Evolutionary conservation across 768 basidiomycete species (phyloP), one percentile per base, ranked within the genome.

Genomic region (Xerocomellus amylosporus): DNA sequence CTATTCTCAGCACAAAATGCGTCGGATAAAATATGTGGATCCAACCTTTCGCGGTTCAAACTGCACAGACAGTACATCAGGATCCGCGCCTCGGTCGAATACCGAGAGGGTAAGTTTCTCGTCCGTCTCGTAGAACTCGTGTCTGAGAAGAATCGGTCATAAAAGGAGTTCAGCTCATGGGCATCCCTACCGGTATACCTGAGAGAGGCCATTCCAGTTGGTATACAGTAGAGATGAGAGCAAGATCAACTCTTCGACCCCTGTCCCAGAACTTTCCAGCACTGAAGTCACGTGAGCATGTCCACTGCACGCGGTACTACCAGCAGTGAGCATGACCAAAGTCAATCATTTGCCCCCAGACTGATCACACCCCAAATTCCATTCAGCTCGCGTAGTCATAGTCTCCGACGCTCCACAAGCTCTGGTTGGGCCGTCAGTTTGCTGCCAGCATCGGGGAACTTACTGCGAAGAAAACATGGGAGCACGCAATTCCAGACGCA

Each of bases 71-170:
- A 91, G 81, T 60, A 81, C 70, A 24, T 73, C 77, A 14, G 86
- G 80, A 69, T 91, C 84, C 38, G 83, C 90, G 60, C 83, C 83
- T 60, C 83, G 82, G 73, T 93, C 86, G 64, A 92, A 93, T 64
- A 93, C 76, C 51, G 88, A 86, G 63, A 93, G 67, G 19, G 76
- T 87, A 51, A 92, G 67, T 58, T 66, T 77, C 55, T 92, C 88
- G 61, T 93, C 90, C 13, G 85, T 88, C 72, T 93, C 91, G 71
- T 93, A 93, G 70, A 88, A 93, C 69, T 91, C 90, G 74, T 93
- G 85, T 70, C 90, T 91, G 28, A 36, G 28, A 22, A 39, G 47
- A 40, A 45, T 60, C 12, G 49, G 51, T 17, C 9, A 14, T 37
- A 2, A 4, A 20, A n/a, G n/a, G 26, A 20, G 33, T 31, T 13